phyloP scores from a whole-genome alignment of 1,284 basidiomycete species.

The Irpex lacteus region DNA sequence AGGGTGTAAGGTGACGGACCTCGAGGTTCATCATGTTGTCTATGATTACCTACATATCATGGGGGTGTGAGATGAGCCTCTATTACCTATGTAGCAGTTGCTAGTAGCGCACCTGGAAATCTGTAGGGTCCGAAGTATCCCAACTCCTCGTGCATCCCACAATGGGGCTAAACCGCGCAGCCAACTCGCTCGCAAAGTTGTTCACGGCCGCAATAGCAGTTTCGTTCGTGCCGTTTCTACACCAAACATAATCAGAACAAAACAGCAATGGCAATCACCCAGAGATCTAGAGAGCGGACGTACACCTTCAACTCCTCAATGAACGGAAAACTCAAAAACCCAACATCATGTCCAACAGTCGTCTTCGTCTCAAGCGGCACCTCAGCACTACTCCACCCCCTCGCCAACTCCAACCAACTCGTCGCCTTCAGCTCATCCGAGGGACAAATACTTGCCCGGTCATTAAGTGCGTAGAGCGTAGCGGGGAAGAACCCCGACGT shows the following conservation, averaged over 20 bases:
- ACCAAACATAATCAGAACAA: background rate
- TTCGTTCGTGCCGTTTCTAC: conserved; percentile 35
- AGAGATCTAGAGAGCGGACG: conserved; percentile 12
- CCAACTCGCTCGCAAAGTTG: conserved; percentile 37
- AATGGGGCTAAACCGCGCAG: conserved; percentile 37
- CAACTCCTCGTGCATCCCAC: conserved; percentile 52
- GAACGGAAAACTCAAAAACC: conserved; percentile 68
- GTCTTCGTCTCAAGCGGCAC: conserved; percentile 45
- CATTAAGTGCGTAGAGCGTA: conserved; percentile 55
- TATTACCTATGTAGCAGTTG: background rate
- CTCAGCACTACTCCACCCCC: conserved; percentile 47
- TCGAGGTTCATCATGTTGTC: conserved; percentile 81
- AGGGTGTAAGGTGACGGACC: conserved; percentile 19
- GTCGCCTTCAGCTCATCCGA: conserved; percentile 27
- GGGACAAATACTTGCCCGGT: conserved; percentile 45
- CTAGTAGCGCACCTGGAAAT: conserved; percentile 43
- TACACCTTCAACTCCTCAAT: conserved; percentile 35
- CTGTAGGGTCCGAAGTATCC: conserved; percentile 52
- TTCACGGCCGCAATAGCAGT: conserved; percentile 37
- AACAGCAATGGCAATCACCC: background rate
- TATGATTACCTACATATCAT: conserved; percentile 52
- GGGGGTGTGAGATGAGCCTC: conserved; percentile 1
- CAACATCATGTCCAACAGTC: conserved; percentile 61
- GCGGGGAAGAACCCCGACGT: conserved; percentile 69
- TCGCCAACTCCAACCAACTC: conserved; percentile 53